Percentiles rank a stretch among this genome's conserved stretches.
phyloP scores from a whole-genome alignment of 2,329 filamentous ascomycete species.

The Cladosporium velox region DNA sequence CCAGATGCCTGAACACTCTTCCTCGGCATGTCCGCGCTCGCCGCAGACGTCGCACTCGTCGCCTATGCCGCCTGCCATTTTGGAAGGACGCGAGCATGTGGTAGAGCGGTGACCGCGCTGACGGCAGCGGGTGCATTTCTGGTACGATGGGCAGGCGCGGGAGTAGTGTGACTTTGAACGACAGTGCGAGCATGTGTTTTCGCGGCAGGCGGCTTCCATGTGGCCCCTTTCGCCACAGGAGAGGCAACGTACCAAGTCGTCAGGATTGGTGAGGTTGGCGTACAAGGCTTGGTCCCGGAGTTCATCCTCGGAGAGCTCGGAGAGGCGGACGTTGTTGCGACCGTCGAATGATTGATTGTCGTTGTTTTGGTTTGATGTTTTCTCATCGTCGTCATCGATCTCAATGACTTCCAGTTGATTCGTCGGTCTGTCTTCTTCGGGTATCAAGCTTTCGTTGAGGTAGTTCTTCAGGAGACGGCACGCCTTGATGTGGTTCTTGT shows the following conservation, averaged over 20 bases:
- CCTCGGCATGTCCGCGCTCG: slow-evolving; percentile 29
- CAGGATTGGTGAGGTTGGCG: slow-evolving; percentile 19
- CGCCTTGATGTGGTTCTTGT: slow-evolving; percentile 5
- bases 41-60: slow-evolving; percentile 29
- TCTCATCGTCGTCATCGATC: not conserved
- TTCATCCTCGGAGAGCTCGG: slow-evolving; percentile 23
- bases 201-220: slow-evolving; percentile 22
- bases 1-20: slow-evolving; percentile 31
- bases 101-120: slow-evolving; percentile 24
- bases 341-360: not conserved
- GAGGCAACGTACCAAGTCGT: slow-evolving; percentile 25
- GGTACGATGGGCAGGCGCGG: slow-evolving; percentile 22
- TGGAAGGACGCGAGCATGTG: slow-evolving; percentile 18
- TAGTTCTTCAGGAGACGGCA: not conserved
- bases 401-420: not conserved
- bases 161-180: slow-evolving; percentile 22
- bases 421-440: not conserved
- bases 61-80: slow-evolving; percentile 14
- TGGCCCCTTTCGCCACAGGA: slow-evolving; percentile 26
- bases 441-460: slow-evolving; percentile 5
- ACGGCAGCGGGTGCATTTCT: slow-evolving; percentile 28
- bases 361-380: not conserved
- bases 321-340: slow-evolving; percentile 8
- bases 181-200: slow-evolving; percentile 21
- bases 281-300: slow-evolving; percentile 27